Percentiles rank a stretch among this genome's conserved stretches.
Conservation (phyloP, 1,284 basidiomycete species). For the Puccinia horiana region DNA sequence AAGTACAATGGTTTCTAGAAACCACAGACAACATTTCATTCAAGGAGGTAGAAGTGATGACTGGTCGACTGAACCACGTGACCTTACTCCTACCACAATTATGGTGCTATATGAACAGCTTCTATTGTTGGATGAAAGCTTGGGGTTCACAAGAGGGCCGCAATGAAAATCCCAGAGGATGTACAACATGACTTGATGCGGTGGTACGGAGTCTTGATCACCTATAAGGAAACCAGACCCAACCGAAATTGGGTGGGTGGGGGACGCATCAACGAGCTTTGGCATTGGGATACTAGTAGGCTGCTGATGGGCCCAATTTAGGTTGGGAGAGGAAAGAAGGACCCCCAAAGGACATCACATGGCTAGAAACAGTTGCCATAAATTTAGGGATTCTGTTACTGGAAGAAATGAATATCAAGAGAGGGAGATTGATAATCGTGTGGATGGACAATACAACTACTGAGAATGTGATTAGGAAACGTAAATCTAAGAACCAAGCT, state of each 20-base stretch:
- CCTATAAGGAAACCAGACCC: not conserved
- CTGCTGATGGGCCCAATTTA: not conserved
- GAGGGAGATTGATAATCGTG: not conserved
- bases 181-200: not conserved
- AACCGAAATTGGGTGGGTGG: no score
- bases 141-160: not conserved
- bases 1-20: not conserved
- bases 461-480: not conserved
- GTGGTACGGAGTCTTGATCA: not conserved
- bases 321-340: not conserved
- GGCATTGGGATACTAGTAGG: not conserved
- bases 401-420: not conserved
- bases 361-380: not conserved
- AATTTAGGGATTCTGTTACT: not conserved
- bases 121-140: not conserved
- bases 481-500: not conserved
- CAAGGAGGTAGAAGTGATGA: not conserved
- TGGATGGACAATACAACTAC: conserved; percentile 4
- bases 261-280: not conserved
- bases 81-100: no score
- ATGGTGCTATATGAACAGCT: not conserved
- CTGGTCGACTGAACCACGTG: no score
- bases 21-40: not conserved
- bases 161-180: not conserved
- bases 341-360: not conserved